Evolutionary conservation across 208 protist species (phyloP).

Genomic region (Giardia muris): DNA sequence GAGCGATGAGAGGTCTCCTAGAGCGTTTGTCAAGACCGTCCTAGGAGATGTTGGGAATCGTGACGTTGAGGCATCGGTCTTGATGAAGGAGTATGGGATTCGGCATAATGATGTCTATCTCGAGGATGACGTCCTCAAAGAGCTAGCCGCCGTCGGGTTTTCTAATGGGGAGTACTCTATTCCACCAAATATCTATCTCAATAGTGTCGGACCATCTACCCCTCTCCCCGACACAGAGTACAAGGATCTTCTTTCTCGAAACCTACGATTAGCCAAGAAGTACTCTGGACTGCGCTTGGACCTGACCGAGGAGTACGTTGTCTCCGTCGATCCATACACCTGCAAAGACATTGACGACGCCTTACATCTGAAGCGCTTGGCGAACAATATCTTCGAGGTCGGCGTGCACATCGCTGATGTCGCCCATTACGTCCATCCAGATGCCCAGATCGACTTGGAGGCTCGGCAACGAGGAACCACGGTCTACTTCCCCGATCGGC

Average conservation of each 20-base stretch:
- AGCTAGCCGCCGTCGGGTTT: neutral
- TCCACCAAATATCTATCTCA: neutral
- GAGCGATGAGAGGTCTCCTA: slow-evolving; percentile 61
- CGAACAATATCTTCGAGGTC: slow-evolving; percentile 61
- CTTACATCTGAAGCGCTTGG: slow-evolving; percentile 40
- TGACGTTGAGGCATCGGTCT: slow-evolving; percentile 71
- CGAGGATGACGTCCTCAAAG: neutral
- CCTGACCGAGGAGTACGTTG: slow-evolving; percentile 60
- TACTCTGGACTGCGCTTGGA: slow-evolving; percentile 59
- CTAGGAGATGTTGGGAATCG: slow-evolving; percentile 70
- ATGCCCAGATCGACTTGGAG: slow-evolving; percentile 70
- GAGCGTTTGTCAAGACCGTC: slow-evolving; percentile 68
- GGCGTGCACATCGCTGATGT: slow-evolving; percentile 92
- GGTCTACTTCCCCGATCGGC: slow-evolving; percentile 74
- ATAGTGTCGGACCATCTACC: neutral
- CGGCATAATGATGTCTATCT: neutral
- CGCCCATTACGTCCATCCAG: slow-evolving; percentile 69
- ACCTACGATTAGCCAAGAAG: slow-evolving; percentile 57
- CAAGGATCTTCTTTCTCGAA: slow-evolving; percentile 58
- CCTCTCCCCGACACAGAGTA: slow-evolving; percentile 42
- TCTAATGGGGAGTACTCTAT: neutral
- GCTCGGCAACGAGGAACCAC: slow-evolving; percentile 70
- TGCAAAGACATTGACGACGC: slow-evolving; percentile 63
- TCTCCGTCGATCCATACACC: slow-evolving; percentile 76
- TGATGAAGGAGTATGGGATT: slow-evolving; percentile 71